Evolutionary conservation across 768 basidiomycete genomes (phyloP), one percentile per base, ranked within the genome.

Genomic region (Pleurotus citrinopileatus): DNA sequence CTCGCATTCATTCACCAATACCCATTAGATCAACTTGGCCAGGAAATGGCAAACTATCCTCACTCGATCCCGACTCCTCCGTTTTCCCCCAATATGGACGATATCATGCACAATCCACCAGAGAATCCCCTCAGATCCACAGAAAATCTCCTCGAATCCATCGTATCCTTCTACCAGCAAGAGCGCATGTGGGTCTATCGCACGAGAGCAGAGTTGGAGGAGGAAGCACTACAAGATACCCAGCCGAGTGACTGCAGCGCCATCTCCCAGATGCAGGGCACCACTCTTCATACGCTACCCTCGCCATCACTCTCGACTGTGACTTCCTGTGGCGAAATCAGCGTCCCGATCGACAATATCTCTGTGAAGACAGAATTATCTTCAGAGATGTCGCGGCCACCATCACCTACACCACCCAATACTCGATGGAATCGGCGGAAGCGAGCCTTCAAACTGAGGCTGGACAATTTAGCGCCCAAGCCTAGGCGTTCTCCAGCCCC

Each of bases 121-220:
- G 65, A 70, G 15, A 60, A 66, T 51, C 68, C 73, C 13, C 70
- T 78, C 32, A 70, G 73, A 29, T 72, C 72, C 12, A 81, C 86
- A n/a, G 70, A 79, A 42, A 70, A 75, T 59, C 77, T 84, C 58
- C 81, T 88, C 62, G 81, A 86, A 60, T 78, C 79, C 23, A 81
- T 89, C 48, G 75, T 83, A 37, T 71, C 77, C 4, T 87, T 84
- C 60, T 89, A 89, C 65, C 81, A 86, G 63, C 78, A 82, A 58
- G 84, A 88, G 68, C 82, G 82, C 34, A 81, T 79, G 71, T 89
- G 87, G 85, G 79, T 87, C 4, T 81, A 83, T 57, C 82, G 82
- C 53, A 83, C 83, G 44, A 82, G 84, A 36, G 80, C 80, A 15
- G 72, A 74, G 46, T 77, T 87, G 59, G 81, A 84, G 66, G 71